Conservation (phyloP, 176 grass and related monocot genomes). For the Miscanthus lutarioriparius region DNA sequence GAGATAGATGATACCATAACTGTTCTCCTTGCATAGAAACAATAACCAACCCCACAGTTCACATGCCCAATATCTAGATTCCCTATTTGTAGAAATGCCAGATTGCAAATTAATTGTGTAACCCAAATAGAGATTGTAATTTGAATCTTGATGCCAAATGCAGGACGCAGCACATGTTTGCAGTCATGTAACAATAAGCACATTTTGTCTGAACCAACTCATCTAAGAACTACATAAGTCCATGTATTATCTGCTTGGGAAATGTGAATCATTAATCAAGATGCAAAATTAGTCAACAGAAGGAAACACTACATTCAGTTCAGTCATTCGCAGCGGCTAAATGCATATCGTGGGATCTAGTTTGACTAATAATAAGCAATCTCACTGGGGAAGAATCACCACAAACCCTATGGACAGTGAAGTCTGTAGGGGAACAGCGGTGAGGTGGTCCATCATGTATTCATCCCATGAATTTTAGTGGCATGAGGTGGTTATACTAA, state of each 20-base stretch:
- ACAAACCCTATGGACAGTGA: slow-evolving; percentile 46
- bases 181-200: background rate
- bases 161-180: background rate
- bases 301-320: background rate
- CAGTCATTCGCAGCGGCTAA: background rate
- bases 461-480: background rate
- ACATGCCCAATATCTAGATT: background rate
- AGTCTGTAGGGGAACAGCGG: slow-evolving; percentile 30
- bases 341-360: background rate
- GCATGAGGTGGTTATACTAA: background rate
- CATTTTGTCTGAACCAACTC: background rate
- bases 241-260: background rate
- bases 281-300: background rate
- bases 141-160: background rate
- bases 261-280: background rate
- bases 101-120: background rate
- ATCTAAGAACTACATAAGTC: background rate
- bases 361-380: background rate
- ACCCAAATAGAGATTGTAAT: background rate
- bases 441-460: background rate
- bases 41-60: background rate
- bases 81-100: background rate
- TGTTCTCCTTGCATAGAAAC: background rate
- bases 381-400: background rate
- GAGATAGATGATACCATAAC: background rate